These are phyloP conservation scores for Tolypocladium capitatum DNA, from an alignment of 2,329 filamentous ascomycete genomes.

Conservation along the genomic window DNA sequence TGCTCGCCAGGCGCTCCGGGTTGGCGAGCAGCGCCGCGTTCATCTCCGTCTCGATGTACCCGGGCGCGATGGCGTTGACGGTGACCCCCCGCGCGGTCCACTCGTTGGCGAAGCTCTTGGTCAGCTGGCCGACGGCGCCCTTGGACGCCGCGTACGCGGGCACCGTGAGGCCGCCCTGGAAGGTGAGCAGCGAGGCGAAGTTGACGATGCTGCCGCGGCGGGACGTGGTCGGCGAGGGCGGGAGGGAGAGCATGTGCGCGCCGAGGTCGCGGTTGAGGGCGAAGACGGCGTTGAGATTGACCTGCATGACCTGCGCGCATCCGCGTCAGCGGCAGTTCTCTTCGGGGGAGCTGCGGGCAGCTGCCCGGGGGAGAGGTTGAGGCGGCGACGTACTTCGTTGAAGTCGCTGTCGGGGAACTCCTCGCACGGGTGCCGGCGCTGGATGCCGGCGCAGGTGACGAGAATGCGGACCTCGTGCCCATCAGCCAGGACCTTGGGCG, in stretches of 20 bases:
- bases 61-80: constrained; percentile 81
- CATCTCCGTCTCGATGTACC: constrained; percentile 92
- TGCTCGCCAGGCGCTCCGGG: constrained; percentile 53
- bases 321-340: background rate
- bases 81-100: constrained; percentile 69
- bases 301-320: constrained; percentile 52
- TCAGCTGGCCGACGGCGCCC: constrained; percentile 72
- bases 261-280: constrained; percentile 64
- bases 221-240: constrained; percentile 30
- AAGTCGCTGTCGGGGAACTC: constrained; percentile 67
- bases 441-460: constrained; percentile 79
- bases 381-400: constrained; percentile 48
- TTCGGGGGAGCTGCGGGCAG: background rate
- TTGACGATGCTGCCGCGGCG: constrained; percentile 68
- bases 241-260: constrained; percentile 58
- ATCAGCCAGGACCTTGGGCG: constrained; percentile 47
- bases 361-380: too few species aligned
- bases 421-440: constrained; percentile 62
- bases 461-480: constrained; percentile 60
- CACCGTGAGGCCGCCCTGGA: constrained; percentile 79
- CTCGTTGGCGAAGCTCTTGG: constrained; percentile 75
- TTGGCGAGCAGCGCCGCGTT: constrained; percentile 71
- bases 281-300: constrained; percentile 77
- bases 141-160: constrained; percentile 81
- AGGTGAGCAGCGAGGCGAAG: constrained; percentile 65